Base-by-base conservation (phyloP, 1,284 basidiomycete genomes). In the Cutaneotrichosporon spelunceum region DNA sequence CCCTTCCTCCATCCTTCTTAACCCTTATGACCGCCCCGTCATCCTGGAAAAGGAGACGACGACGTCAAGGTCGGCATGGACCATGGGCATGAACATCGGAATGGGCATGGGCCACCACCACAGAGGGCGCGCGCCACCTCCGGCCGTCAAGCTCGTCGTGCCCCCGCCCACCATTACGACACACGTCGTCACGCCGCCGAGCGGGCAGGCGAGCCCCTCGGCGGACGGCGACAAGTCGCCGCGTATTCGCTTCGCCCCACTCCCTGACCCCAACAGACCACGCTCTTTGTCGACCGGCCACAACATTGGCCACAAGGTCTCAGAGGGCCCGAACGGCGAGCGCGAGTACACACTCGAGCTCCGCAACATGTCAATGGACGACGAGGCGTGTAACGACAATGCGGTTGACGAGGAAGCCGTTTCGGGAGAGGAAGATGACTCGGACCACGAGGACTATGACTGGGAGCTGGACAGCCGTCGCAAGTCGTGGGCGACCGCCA, bases 191-290 rank as follows among this genome's bases (percentile, higher is more conserved):
- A 27, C 48, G 14, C 16, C 60, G 10, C 42, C 54, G n/a, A 47
- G 30, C 19, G 36, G 29, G 7, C 3, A n/a, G 8, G 16, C 36
- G n/a, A 39, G 39, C 24, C 50, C 45, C 7, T 50, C 57, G n/a
- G n/a, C n/a, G 16, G 34, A 58, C 24, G 50, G 57, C 7, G 54
- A 36, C 29, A 24, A 56, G 42, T 62, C 62, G 11, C 65, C 65
- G 6, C 57, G 60, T 14, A 79, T 79, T 62, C 68, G 78, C 19
- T 79, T 79, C 48, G 78, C 78, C 1, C 78, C 78, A 1, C 68
- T 79, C 4, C 78, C 78, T 21, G 75, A 78, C 62, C 76, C 78
- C 1, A 60, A 68, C 47, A 60, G 74, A 27, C 74, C 74, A 8
- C 67, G 78, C 10, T 77, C 75, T 14, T 66, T 78, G 4, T 76